Percentiles rank a stretch among this genome's conserved stretches.
Conservation (phyloP, 164 flowering plant genomes). For the Sedum album region DNA sequence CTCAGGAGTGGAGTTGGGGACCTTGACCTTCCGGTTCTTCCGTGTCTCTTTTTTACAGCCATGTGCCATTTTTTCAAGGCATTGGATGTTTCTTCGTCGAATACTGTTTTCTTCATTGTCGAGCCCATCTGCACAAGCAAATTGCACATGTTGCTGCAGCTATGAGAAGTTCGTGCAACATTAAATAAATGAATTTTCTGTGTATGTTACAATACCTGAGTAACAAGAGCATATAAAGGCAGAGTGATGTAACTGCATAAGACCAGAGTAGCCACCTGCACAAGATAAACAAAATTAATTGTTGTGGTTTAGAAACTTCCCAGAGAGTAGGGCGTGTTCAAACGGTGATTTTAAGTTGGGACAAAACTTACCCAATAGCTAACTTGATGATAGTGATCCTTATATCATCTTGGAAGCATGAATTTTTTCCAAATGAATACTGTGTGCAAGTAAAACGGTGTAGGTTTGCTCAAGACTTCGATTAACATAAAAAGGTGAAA, state of each 20-base stretch:
- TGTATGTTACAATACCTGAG: conserved; percentile 41
- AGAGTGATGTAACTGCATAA: conserved; percentile 61
- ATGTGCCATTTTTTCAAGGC: conserved; percentile 60
- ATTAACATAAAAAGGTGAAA: neutral
- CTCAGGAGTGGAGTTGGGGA: conserved; percentile 25
- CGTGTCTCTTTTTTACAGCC: conserved; percentile 42
- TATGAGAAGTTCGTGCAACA: neutral
- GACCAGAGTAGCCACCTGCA: conserved; percentile 35
- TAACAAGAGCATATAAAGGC: conserved; percentile 54
- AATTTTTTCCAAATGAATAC: conserved; percentile 41
- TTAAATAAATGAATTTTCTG: neutral
- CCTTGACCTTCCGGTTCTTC: conserved; percentile 26
- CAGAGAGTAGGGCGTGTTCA: neutral
- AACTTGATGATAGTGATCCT: conserved; percentile 30
- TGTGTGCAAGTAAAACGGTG: conserved; percentile 20
- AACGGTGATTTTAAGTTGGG: neutral
- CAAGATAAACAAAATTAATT: neutral
- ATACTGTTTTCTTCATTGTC: conserved; percentile 44
- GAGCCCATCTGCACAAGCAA: conserved; percentile 49
- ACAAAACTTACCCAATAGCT: conserved; percentile 35
- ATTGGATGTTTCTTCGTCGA: conserved; percentile 56
- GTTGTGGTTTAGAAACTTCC: neutral
- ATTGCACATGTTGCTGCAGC: neutral
- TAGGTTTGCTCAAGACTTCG: neutral
- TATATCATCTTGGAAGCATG: conserved; percentile 50